Percentiles rank a stretch among this genome's conserved stretches.
phyloP scores from a whole-genome alignment of 2,329 filamentous ascomycete genomes.

The Aspergillaceae sp. region DNA sequence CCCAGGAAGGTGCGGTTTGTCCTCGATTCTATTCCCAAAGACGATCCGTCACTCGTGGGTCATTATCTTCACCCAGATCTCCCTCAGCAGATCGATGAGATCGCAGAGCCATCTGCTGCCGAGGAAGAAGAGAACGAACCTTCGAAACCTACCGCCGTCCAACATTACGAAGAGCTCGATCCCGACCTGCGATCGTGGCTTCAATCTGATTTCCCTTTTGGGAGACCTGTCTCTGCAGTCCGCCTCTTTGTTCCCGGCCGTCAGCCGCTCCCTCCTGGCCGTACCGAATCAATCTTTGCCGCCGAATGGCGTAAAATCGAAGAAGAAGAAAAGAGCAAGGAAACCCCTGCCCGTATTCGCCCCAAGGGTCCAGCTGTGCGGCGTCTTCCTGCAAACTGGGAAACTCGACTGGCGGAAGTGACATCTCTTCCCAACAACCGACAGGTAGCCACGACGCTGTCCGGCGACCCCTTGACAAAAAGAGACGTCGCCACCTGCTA shows the following conservation, averaged over 20 bases:
- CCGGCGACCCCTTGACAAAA: constrained; percentile 29
- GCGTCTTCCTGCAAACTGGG: constrained; percentile 29
- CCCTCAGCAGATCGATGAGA: neutral
- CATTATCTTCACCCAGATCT: neutral
- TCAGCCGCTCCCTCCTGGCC: constrained; percentile 18
- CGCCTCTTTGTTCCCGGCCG: constrained; percentile 15
- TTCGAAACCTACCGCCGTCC: constrained; percentile 1
- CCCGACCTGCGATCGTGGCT: constrained; percentile 14
- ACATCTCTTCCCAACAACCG: constrained; percentile 17
- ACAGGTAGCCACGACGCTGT: constrained; percentile 23
- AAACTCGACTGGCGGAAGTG: constrained; percentile 22
- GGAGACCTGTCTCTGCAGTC: constrained; percentile 23
- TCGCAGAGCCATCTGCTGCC: neutral
- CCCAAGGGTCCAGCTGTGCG: constrained; percentile 26
- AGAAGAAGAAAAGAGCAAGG: constrained; percentile 14
- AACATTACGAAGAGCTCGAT: constrained; percentile 7
- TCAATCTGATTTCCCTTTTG: constrained; percentile 12
- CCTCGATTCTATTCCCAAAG: neutral
- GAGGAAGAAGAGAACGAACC: constrained; percentile 13
- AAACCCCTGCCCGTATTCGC: constrained; percentile 13
- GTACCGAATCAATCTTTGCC: constrained; percentile 22
- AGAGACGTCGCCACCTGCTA: constrained; percentile 31
- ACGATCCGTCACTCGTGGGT: neutral
- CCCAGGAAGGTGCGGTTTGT: neutral
- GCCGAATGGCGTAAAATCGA: constrained; percentile 20